A percentile compares a stretch with the other conserved stretches of the same genome.
These are phyloP conservation scores for Aspergillus nanangensis DNA, from an alignment of 495 filamentous ascomycete genomes.

Conservation along the genomic window DNA sequence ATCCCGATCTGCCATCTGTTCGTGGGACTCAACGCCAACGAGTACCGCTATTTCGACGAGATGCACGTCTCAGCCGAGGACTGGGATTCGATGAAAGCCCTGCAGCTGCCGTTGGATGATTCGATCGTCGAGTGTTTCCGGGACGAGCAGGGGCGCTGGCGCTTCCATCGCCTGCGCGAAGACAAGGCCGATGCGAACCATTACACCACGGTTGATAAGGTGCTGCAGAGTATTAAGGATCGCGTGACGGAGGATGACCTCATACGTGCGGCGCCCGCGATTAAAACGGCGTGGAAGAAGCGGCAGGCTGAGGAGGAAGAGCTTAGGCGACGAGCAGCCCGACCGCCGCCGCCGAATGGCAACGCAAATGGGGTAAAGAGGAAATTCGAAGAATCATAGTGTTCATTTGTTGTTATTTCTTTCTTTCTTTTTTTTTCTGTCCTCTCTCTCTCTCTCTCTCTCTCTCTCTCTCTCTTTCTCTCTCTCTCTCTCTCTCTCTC, in stretches of 20 bases:
- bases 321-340: no score
- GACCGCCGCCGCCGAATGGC: conserved; percentile 16
- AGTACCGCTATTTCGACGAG: conserved; percentile 57
- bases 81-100: conserved; percentile 75
- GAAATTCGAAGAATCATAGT: conserved; percentile 43
- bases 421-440: conserved; percentile 7
- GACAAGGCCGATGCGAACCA: conserved; percentile 93
- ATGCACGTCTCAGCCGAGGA: conserved; percentile 69
- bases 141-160: conserved; percentile 69
- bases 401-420: conserved; percentile 16
- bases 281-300: conserved; percentile 72
- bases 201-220: conserved; percentile 70
- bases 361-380: conserved; percentile 42
- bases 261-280: conserved; percentile 55
- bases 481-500: conserved; percentile 8
- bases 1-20: conserved; percentile 56
- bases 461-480: conserved; percentile 4
- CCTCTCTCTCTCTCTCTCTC: conserved; percentile 8
- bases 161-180: conserved; percentile 80
- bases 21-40: conserved; percentile 49
- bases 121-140: conserved; percentile 84
- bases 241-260: conserved; percentile 63
- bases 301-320: conserved; percentile 38
- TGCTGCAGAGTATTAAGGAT: conserved; percentile 79
- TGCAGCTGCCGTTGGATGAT: conserved; percentile 69